phyloP scores from a whole-genome alignment of 2,329 filamentous ascomycete species.

The Phyllosticta citriasiana region DNA sequence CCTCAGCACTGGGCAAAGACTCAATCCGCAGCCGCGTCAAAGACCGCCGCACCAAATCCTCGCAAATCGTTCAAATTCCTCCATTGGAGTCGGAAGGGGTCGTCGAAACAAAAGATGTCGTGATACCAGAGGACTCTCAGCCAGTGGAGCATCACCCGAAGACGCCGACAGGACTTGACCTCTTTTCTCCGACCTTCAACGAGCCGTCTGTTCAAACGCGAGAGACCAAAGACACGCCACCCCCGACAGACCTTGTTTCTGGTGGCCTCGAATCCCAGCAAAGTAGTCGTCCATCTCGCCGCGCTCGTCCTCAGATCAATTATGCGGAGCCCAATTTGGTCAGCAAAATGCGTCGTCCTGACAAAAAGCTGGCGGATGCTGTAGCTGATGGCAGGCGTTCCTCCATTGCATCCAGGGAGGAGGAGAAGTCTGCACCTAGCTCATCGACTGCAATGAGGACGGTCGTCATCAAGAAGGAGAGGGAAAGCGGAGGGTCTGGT shows the following conservation, averaged over 20 bases:
- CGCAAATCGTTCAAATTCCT: constrained; percentile 3
- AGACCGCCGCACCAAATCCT: constrained; percentile 12
- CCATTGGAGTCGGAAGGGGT: background rate
- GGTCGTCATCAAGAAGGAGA: constrained; percentile 20
- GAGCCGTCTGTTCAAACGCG: constrained; percentile 22
- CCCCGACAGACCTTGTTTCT: background rate
- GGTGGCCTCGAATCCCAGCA: background rate
- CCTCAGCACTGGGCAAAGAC: background rate
- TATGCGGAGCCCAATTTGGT: constrained; percentile 40
- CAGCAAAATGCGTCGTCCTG: constrained; percentile 40
- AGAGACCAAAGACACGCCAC: constrained; percentile 2
- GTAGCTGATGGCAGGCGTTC: constrained; percentile 17
- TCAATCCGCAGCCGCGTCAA: constrained; percentile 8
- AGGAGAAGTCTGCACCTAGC: constrained; percentile 11
- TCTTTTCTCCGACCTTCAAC: constrained; percentile 36
- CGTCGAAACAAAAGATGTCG: constrained; percentile 1
- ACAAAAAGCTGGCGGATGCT: constrained; percentile 37
- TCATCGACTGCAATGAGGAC: constrained; percentile 7
- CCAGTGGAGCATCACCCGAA: constrained; percentile 25
- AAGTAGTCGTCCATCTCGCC: constrained; percentile 30
- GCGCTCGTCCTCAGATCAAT: constrained; percentile 37
- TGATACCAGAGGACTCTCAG: background rate
- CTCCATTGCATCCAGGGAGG: constrained; percentile 15
- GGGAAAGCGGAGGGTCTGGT: constrained; percentile 13
- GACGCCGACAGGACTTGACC: constrained; percentile 24